Conservation (phyloP, 2,329 filamentous ascomycete genomes). For the Ramichloridium luteum region DNA sequence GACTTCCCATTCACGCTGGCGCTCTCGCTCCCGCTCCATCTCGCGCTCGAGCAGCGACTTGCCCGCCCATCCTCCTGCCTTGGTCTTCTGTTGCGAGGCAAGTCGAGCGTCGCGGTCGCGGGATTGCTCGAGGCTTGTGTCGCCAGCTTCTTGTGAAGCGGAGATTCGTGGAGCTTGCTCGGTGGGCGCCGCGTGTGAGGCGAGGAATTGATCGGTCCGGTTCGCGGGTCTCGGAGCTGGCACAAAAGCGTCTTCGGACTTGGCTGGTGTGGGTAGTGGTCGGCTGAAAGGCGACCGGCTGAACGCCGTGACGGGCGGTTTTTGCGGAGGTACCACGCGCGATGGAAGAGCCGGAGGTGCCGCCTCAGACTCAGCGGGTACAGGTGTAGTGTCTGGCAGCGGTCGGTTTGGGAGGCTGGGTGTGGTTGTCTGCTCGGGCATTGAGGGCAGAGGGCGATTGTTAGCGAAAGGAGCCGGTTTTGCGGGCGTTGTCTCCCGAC, state of each 20-base stretch:
- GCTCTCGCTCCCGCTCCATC: slow-evolving; percentile 67
- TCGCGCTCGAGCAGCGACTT: slow-evolving; percentile 66
- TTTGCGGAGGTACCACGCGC: slow-evolving; percentile 43
- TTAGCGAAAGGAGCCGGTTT: slow-evolving; percentile 23
- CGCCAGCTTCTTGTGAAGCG: slow-evolving; percentile 38
- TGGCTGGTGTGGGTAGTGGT: slow-evolving; percentile 17
- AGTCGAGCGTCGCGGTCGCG: slow-evolving; percentile 49
- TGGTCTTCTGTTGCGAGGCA: slow-evolving; percentile 48
- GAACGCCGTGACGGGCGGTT: slow-evolving; percentile 12
- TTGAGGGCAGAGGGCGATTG: slow-evolving; percentile 21
- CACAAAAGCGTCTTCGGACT: slow-evolving; percentile 11
- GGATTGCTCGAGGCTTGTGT: slow-evolving; percentile 34
- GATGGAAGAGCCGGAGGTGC: slow-evolving; percentile 22
- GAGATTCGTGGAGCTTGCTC: slow-evolving; percentile 27
- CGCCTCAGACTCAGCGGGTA: slow-evolving; percentile 4
- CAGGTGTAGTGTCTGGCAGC: slow-evolving; percentile 13
- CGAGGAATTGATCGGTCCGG: slow-evolving; percentile 48
- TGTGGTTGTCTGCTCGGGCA: slow-evolving; percentile 8
- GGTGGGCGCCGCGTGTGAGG: slow-evolving; percentile 41
- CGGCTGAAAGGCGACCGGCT: slow-evolving; percentile 14
- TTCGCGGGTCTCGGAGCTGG: slow-evolving; percentile 22
- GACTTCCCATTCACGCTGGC: slow-evolving; percentile 71
- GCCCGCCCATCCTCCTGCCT: slow-evolving; percentile 50
- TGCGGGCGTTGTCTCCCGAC: slow-evolving; percentile 17
- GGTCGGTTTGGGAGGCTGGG: slow-evolving; percentile 12